These are phyloP conservation scores for Alternaria angustiovoidea DNA, from an alignment of 2,329 filamentous ascomycete genomes.

Conservation along the genomic window DNA sequence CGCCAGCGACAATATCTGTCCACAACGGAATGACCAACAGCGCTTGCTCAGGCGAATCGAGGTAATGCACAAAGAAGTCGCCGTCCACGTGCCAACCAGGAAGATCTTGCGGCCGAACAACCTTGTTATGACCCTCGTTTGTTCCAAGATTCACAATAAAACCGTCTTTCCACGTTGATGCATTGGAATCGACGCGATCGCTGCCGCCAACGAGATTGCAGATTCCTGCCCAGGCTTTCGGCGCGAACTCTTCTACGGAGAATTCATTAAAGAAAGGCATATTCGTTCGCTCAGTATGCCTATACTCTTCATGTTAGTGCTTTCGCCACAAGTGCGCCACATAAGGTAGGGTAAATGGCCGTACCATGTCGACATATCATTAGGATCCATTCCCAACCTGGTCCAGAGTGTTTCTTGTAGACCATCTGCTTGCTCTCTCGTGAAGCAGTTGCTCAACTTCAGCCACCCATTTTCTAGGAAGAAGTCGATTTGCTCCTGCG, in stretches of 20 bases:
- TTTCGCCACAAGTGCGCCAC: neutral
- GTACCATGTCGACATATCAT: conserved; percentile 70
- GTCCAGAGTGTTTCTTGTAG: conserved; percentile 66
- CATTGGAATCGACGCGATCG: conserved; percentile 38
- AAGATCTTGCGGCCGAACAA: conserved; percentile 62
- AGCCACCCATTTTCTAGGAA: conserved; percentile 66
- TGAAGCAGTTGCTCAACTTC: conserved; percentile 63
- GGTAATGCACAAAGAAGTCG: conserved; percentile 76
- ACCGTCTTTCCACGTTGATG: conserved; percentile 69
- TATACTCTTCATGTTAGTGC: conserved; percentile 9
- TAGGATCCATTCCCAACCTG: conserved; percentile 69
- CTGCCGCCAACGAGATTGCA: conserved; percentile 72
- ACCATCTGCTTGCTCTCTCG: conserved; percentile 56
- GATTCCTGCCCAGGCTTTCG: conserved; percentile 72
- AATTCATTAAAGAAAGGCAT: conserved; percentile 70
- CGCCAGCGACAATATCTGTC: conserved; percentile 66
- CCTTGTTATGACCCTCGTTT: conserved; percentile 57
- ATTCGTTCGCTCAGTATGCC: conserved; percentile 65
- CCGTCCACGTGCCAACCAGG: conserved; percentile 73
- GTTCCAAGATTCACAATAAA: conserved; percentile 76
- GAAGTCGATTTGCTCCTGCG: conserved; percentile 59
- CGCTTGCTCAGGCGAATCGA: conserved; percentile 74
- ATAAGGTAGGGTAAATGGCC: neutral
- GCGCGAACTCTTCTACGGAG: conserved; percentile 64
- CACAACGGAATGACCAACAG: conserved; percentile 74